Base-by-base conservation (phyloP, 164 flowering plant genomes). In the Macadamia tetraphylla region DNA sequence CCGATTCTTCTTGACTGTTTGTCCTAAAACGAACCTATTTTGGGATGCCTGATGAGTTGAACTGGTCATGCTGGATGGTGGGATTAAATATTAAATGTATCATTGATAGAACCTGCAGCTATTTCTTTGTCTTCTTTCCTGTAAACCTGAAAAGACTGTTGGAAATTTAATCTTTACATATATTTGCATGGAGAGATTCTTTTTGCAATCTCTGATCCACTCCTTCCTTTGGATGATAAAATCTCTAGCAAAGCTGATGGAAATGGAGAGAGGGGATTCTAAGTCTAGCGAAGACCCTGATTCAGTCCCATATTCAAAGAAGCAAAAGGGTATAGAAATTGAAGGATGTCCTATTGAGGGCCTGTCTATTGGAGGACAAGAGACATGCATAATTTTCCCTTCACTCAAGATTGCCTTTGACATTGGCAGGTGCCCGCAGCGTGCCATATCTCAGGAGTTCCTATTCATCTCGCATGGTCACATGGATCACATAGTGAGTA, bases 381-480 rank as follows among this genome's bases (percentile, higher is more conserved):
- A 94, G 76, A 94, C 99, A 11, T 94, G 99, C 75, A 65, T 92
- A n/a, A 92, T 94, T 6, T 80, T 90, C 75, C 95, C 97, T 0
- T 67, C 86, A 3, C 88, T 94, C 55, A 87, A 86, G 58, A 44
- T 88, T 60, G 97, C 97, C 0, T 94, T 94, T 58, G 99, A 92
- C 67, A 94, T 94, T 15, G 97, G 97, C 6, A 77, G 91, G 63
- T 94, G 97, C 77, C 99, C 97, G 0, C 94, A 82, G 49, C 88
- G 91, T 15, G 97, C 99, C 48, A 77, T 94, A 35, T 72, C 88
- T 2, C 97, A 90, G 70, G 87, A 90, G 49, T 90, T 87, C 76
- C 88, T 94, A 71, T 90, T 90, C 75, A 94, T 94, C 75, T 92
- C 99, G 55, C 99, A 94, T 58, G 93, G 78, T 61, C 99, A 94